Conservation (phyloP, 345 rosid species). For the Brassica incana region DNA sequence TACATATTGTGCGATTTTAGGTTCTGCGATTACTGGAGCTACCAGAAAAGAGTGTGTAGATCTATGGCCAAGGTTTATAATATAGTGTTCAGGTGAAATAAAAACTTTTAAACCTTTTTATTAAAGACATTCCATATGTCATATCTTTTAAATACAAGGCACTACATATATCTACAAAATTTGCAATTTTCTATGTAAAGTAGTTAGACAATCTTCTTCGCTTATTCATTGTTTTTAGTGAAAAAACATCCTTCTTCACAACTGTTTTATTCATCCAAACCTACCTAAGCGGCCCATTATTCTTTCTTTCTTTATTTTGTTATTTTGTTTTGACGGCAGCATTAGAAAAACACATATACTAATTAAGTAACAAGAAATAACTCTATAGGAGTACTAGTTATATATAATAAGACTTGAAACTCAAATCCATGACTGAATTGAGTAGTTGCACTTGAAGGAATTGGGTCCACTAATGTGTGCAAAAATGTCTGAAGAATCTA, state of each 20-base stretch:
- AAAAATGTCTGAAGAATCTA: slow-evolving; percentile 78
- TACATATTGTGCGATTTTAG: slow-evolving; percentile 34
- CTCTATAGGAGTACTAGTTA: slow-evolving; percentile 29
- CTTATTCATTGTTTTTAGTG: neutral
- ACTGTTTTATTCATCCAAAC: slow-evolving; percentile 23
- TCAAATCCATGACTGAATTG: slow-evolving; percentile 88
- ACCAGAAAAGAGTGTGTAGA: slow-evolving; percentile 96
- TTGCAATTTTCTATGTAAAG: slow-evolving; percentile 8
- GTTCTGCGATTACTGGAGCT: slow-evolving; percentile 92
- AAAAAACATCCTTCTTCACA: neutral
- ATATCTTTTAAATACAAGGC: neutral
- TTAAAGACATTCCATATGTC: slow-evolving; percentile 2
- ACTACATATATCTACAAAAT: slow-evolving; percentile 16
- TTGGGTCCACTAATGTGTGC: slow-evolving; percentile 84
- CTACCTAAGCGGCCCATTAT: slow-evolving; percentile 19
- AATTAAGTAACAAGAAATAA: slow-evolving; percentile 13
- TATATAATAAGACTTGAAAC: neutral
- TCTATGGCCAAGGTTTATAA: slow-evolving; percentile 70
- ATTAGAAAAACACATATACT: neutral
- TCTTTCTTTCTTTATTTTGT: neutral
- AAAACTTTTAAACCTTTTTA: slow-evolving; percentile 4
- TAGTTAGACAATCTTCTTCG: neutral
- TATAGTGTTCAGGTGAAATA: neutral
- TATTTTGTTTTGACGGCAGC: neutral
- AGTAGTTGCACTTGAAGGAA: slow-evolving; percentile 84